Evolutionary conservation across 306 rosid genomes (phyloP), one percentile per base, ranked within the genome.

Genomic region (Lagenaria siceraria): DNA sequence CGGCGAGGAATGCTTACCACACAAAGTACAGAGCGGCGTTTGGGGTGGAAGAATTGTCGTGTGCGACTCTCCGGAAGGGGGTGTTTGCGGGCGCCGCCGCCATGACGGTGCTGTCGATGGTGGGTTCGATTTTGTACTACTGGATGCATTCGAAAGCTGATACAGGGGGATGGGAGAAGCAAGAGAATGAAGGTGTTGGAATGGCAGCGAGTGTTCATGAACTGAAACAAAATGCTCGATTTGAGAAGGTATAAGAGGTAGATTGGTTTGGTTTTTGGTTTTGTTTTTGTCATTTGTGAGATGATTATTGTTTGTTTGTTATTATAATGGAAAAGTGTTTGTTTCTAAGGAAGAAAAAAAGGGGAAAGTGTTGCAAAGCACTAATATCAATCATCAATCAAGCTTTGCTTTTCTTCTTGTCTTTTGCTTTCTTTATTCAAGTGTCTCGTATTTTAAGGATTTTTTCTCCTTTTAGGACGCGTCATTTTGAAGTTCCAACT

Each of bases 101-200:
- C 38, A 83, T 95, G 49, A 90, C 97, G 14, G 77, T 92, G 86
- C 31, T 95, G 70, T 95, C 99, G 1, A 81, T 95, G 87, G 48
- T 85, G 80, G 87, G 85, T 4, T 88, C 99, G 59, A 68, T 83
- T 71, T 75, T 88, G 42, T 95, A 90, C 91, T 95, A 95, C 60
- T 90, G 93, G 90, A 77, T 90, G 4, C 99, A 95, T 80, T 80
- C 92, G 24, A 95, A 79, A 85, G 93, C 96, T 12, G 99, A 88
- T 61, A 95, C 99, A 2, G 99, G 99, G 21, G 97, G 97, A 56
- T 95, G 99, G 99, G 83, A 84, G 91, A 92, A 92, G 87, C 93
- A 95, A 72, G 87, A 59, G 51, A 86, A 95, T 24, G 99, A 92
- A 65, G 97, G 93, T 33, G 19, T 88, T 25, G 97, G 87, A 64